Conservation (phyloP, 495 filamentous ascomycete genomes). For the Arthonia radiata region DNA sequence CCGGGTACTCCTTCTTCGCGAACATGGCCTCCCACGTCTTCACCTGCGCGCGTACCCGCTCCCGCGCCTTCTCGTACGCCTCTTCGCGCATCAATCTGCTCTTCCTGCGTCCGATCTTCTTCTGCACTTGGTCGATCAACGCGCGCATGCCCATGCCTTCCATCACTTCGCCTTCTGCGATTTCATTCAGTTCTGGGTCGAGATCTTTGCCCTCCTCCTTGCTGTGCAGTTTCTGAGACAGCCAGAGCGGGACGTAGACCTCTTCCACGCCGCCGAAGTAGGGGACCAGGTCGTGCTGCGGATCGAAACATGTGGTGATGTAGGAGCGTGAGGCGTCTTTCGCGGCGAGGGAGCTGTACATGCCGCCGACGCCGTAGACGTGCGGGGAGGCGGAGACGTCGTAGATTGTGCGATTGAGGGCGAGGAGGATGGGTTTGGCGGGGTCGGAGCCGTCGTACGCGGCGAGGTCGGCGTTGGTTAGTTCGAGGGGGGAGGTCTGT, state of each 20-base stretch:
- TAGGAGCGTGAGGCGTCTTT: constrained; percentile 71
- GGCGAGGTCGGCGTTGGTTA: constrained; percentile 50
- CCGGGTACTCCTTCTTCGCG: no score
- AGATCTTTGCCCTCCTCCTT: constrained; percentile 22
- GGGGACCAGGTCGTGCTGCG: constrained; percentile 40
- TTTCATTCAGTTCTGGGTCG: no score
- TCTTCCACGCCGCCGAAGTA: constrained; percentile 72
- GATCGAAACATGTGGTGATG: constrained; percentile 83
- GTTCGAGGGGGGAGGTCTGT: constrained; percentile 26
- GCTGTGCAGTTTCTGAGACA: constrained; percentile 18
- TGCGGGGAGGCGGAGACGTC: constrained; percentile 54
- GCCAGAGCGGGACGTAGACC: constrained; percentile 62
- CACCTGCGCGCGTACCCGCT: no score
- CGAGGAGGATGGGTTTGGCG: constrained; percentile 60
- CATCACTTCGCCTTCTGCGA: no score
- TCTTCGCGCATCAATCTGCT: no score
- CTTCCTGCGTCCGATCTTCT: no score
- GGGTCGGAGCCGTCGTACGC: constrained; percentile 59
- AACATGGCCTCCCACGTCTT: no score
- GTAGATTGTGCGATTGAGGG: constrained; percentile 83
- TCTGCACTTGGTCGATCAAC: no score
- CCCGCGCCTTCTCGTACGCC: no score
- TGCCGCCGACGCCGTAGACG: constrained; percentile 75
- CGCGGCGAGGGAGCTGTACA: constrained; percentile 72
- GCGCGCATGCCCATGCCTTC: no score